Evolutionary conservation across 768 basidiomycete species (phyloP).

Genomic region (Russula olivacea): DNA sequence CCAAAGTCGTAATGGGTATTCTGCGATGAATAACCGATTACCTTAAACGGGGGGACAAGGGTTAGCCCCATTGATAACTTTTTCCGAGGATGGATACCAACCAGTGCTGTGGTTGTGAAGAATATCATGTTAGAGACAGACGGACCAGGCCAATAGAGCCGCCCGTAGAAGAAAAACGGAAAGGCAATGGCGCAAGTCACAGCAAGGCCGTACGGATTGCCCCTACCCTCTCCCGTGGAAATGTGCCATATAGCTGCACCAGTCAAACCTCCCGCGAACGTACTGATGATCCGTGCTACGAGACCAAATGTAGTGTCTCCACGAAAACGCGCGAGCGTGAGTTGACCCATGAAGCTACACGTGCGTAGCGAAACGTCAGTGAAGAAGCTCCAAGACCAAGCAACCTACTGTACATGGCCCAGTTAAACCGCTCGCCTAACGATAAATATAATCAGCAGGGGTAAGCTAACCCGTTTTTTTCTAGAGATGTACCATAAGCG

Average conservation of each 20-base stretch:
- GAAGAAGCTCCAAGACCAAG: neutral
- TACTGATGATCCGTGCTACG: slow-evolving; percentile 52
- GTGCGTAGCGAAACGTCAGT: neutral
- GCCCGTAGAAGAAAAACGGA: slow-evolving; percentile 65
- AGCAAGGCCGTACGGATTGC: slow-evolving; percentile 65
- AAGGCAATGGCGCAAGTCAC: slow-evolving; percentile 62
- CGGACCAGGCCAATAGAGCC: slow-evolving; percentile 67
- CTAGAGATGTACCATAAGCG: slow-evolving; percentile 46
- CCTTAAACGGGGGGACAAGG: slow-evolving; percentile 36
- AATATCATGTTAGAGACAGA: slow-evolving; percentile 68
- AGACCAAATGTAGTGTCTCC: slow-evolving; percentile 72
- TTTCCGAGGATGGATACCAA: slow-evolving; percentile 31
- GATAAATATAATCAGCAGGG: slow-evolving; percentile 11
- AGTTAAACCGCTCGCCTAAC: slow-evolving; percentile 57
- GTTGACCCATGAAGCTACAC: slow-evolving; percentile 65
- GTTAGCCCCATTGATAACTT: neutral
- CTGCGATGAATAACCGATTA: slow-evolving; percentile 70
- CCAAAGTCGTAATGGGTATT: slow-evolving; percentile 45
- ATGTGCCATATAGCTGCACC: slow-evolving; percentile 74
- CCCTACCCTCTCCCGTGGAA: slow-evolving; percentile 52
- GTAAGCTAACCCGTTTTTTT: neutral
- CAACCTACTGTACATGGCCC: slow-evolving; percentile 57
- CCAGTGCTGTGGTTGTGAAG: slow-evolving; percentile 57
- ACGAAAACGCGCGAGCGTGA: slow-evolving; percentile 63
- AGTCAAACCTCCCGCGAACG: slow-evolving; percentile 57